Evolutionary conservation across 257 asterid genomes (phyloP), one percentile per base, ranked within the genome.

Genomic region (Scutellaria minor): DNA sequence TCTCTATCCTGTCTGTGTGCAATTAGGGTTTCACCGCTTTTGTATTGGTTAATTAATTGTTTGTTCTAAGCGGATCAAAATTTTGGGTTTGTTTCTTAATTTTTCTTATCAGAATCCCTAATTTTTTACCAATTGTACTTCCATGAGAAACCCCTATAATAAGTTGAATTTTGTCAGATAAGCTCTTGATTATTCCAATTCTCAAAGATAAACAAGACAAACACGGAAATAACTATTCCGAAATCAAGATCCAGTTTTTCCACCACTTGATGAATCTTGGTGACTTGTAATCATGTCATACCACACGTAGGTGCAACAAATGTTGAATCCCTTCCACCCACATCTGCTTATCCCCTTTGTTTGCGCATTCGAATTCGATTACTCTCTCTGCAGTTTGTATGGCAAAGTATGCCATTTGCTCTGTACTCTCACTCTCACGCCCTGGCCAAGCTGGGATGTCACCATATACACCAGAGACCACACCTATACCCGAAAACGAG

Each of bases 281-380:
- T 57, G 52, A 54, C 70, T 42, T 39, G 40, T 69, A 51, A 50
- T 75, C 75, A 69, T 64, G 55, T 74, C 81, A 82, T 65, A 75
- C 67, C 39, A 66, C 74, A 53, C 83, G 85, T 77, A 82, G 79
- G 78, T 80, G 85, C 89, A 92, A 72, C 96, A 92, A 80, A 15
- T 84, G 79, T 55, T 89, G 93, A 74, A 92, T 84, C 66, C 97
- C 97, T 69, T 89, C 89, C 62, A 86, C 79, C 97, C 97, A 91
- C 85, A 89, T 83, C 71, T 79, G 83, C 72, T 82, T 89, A 44
- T 87, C 96, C 51, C 70, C 83, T 80, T 85, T 92, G 78, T 69
- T 92, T 78, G 84, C 75, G 82, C 97, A 89, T 73, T 89, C 96
- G 47, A 88, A 87, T 75, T 92, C 96, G 20, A 92, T 85, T 42